phyloP scores from a whole-genome alignment of 139 green algal genomes.

The Chlamydomonas applanata region DNA sequence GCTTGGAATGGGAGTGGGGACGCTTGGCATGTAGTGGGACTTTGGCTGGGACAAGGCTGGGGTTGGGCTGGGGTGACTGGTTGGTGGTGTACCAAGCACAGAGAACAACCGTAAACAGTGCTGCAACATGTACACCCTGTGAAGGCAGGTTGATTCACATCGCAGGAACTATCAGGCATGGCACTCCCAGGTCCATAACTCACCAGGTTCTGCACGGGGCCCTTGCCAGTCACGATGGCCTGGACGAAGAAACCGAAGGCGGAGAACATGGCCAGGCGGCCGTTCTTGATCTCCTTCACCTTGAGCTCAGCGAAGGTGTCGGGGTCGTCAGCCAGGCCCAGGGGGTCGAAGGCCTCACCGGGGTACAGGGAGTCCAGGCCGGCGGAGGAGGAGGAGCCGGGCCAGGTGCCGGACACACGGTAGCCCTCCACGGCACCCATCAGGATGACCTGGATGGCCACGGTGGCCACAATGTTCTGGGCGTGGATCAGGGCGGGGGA shows the following conservation, averaged over 20 bases:
- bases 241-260: conserved; percentile 77
- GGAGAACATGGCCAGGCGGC: conserved; percentile 36
- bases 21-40: too few relatives aligned
- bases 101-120: too few relatives aligned
- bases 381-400: too few relatives aligned
- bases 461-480: conserved; percentile 91
- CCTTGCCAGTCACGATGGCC: conserved; percentile 77
- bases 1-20: too few relatives aligned
- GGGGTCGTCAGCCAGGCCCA: conserved; percentile 93
- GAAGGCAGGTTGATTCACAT: too few relatives aligned
- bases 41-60: conserved; percentile 44
- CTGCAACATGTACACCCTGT: too few relatives aligned
- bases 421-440: conserved; percentile 87
- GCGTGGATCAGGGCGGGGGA: conserved; percentile 93
- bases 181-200: too few relatives aligned
- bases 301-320: conserved; percentile 74
- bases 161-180: too few relatives aligned
- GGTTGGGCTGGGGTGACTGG: too few relatives aligned
- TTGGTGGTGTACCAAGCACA: too few relatives aligned
- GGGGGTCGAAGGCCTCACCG: conserved; percentile 68
- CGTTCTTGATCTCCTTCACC: conserved; percentile 78
- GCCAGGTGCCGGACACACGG: conserved; percentile 43
- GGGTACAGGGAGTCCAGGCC: conserved; percentile 85
- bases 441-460: conserved; percentile 83
- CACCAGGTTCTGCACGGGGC: conserved; percentile 71